phyloP scores from a whole-genome alignment of 2,329 filamentous ascomycete genomes.

The Fusarium papillatum region DNA sequence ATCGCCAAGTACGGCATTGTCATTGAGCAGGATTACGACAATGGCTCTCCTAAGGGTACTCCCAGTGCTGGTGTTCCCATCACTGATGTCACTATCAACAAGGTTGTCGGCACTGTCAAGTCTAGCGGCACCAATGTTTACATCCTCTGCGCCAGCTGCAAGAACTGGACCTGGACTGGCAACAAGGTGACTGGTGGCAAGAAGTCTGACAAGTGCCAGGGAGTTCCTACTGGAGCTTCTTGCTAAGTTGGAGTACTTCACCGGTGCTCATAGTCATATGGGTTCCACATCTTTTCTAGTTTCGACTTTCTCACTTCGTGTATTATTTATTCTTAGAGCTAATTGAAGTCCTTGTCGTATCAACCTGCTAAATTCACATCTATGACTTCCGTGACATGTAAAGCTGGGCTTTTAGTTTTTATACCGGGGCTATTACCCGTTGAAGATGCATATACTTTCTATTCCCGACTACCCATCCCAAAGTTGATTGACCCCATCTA shows the following conservation, averaged over 20 bases:
- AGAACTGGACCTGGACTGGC: constrained; percentile 65
- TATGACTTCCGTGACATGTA: not conserved
- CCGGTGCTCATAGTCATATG: not conserved
- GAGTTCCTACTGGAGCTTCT: constrained; percentile 43
- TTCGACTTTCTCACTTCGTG: not conserved
- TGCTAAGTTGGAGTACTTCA: constrained; percentile 21
- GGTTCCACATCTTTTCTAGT: not conserved
- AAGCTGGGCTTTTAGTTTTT: not conserved
- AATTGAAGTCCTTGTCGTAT: not conserved
- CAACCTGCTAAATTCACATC: not conserved
- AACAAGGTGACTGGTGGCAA: constrained; percentile 66
- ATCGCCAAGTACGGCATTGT: constrained; percentile 57
- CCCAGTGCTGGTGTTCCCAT: constrained; percentile 66
- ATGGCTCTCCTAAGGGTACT: constrained; percentile 59
- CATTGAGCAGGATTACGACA: constrained; percentile 62
- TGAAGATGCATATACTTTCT: not conserved
- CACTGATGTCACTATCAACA: constrained; percentile 59
- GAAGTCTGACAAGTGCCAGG: constrained; percentile 45
- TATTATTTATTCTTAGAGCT: not conserved
- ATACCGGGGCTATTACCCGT: not conserved
- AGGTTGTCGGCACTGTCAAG: constrained; percentile 59
- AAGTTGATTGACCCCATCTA: not conserved
- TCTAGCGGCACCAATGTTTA: constrained; percentile 58
- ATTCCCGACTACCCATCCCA: not conserved
- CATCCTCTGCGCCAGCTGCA: constrained; percentile 66